Conservation (phyloP, 2,329 filamentous ascomycete species). For the Colletotrichum limetticola region DNA sequence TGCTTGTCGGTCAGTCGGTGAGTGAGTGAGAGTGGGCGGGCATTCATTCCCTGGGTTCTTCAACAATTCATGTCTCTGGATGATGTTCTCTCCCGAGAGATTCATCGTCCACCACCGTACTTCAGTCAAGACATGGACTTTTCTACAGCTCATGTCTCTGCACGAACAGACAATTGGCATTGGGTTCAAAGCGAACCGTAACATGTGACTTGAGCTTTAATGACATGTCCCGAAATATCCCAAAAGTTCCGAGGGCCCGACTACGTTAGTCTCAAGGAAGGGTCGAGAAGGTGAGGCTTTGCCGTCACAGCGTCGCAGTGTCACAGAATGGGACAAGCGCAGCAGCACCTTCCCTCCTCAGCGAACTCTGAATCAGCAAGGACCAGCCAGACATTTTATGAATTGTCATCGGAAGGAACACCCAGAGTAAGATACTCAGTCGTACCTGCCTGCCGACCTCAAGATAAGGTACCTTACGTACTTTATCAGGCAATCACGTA, state of each 20-base stretch:
- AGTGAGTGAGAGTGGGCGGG: neutral
- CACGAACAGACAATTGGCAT: too few species aligned
- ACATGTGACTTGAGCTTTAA: slow-evolving; percentile 2
- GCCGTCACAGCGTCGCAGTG: slow-evolving; percentile 32
- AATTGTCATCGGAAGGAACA: neutral
- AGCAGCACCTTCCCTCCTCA: slow-evolving; percentile 1
- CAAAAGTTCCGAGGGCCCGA: neutral
- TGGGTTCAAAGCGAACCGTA: neutral
- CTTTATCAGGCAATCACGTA: neutral
- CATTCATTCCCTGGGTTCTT: neutral
- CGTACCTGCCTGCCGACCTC: neutral
- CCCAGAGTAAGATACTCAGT: neutral
- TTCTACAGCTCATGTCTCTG: neutral
- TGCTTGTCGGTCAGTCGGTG: neutral
- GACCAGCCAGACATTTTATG: neutral
- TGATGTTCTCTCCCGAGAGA: neutral
- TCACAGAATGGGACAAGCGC: slow-evolving; percentile 31
- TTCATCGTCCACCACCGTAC: neutral
- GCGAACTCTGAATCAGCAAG: slow-evolving; percentile 7
- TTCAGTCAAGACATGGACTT: neutral
- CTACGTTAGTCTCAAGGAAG: slow-evolving; percentile 2
- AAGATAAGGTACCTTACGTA: neutral
- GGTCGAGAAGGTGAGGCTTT: slow-evolving; percentile 26
- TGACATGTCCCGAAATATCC: slow-evolving; percentile 31
- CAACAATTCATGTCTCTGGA: slow-evolving; percentile 6